phyloP scores from a whole-genome alignment of 2,329 filamentous ascomycete genomes.

The Chrysoporthe deuterocubensis region DNA sequence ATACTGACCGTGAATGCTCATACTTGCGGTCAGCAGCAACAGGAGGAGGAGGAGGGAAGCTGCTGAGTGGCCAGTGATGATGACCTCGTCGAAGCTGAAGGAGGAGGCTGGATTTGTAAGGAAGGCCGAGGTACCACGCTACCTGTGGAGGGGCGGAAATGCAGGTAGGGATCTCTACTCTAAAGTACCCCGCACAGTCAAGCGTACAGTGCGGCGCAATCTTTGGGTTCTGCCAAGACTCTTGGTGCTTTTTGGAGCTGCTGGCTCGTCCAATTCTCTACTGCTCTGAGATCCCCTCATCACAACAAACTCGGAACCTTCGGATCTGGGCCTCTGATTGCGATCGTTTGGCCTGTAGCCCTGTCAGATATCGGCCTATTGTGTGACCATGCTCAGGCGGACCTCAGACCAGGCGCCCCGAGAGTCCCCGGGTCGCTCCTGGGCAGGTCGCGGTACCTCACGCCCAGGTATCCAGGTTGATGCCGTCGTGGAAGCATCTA shows the following conservation, averaged over 20 bases:
- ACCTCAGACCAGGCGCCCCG: neutral
- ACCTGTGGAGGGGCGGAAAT: neutral
- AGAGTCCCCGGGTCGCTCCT: neutral
- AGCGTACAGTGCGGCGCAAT: neutral
- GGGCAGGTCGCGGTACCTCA: slow-evolving; percentile 4
- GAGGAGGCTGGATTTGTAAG: slow-evolving; percentile 8
- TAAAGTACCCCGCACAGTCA: slow-evolving; percentile 9
- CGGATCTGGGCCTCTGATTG: slow-evolving; percentile 8
- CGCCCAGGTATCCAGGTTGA: neutral
- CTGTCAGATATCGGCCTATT: neutral
- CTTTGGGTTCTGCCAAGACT: slow-evolving; percentile 1
- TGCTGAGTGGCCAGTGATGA: neutral
- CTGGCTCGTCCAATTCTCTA: neutral
- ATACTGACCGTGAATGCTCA: neutral
- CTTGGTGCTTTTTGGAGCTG: neutral
- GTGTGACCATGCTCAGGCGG: neutral
- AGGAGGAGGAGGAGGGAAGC: neutral
- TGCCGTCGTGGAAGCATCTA: neutral
- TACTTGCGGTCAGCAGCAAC: neutral
- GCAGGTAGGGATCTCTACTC: neutral
- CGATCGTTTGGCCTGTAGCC: neutral
- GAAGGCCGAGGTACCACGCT: neutral
- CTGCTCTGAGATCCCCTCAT: neutral
- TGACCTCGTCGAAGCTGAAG: neutral
- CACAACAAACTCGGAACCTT: slow-evolving; percentile 12